A percentile compares a stretch with the other conserved stretches of the same genome.
phyloP scores from a whole-genome alignment of 106 monocot genomes.

The Apostasia ramifera region DNA sequence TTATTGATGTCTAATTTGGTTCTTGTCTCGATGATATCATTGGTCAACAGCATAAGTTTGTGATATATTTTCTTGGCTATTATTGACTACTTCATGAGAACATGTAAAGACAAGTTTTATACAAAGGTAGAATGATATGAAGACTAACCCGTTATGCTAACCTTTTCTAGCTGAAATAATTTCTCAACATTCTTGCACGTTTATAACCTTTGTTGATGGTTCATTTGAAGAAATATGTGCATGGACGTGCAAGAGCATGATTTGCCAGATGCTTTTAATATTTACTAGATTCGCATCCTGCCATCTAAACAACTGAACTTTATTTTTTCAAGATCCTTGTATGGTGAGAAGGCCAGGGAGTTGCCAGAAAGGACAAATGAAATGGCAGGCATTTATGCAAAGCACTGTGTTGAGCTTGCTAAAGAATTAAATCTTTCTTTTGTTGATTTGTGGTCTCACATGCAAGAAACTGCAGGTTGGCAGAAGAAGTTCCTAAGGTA shows the following conservation, averaged over 20 bases:
- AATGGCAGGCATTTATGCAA: constrained; percentile 69
- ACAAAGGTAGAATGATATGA: too few species aligned
- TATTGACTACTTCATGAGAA: not conserved
- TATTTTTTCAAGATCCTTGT: constrained; percentile 38
- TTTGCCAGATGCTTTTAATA: too few species aligned
- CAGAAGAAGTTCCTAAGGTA: constrained; percentile 77
- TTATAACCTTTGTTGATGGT: too few species aligned
- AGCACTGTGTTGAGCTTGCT: constrained; percentile 59
- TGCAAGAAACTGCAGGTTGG: constrained; percentile 82
- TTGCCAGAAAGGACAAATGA: constrained; percentile 90
- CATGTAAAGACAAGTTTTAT: too few species aligned
- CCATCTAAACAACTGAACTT: not conserved
- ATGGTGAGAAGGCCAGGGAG: constrained; percentile 77
- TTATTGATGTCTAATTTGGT: not conserved
- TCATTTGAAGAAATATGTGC: too few species aligned
- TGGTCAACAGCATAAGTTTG: not conserved
- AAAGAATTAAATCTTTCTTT: constrained; percentile 56
- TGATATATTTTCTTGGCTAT: not conserved
- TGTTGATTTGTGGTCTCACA: constrained; percentile 67
- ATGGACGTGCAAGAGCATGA: too few species aligned
- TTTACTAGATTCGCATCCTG: too few species aligned
- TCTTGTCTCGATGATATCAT: not conserved
- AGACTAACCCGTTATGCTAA: too few species aligned
- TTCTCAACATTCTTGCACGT: too few species aligned
- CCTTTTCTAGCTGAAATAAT: too few species aligned